Evolutionary conservation across 148 eudicot genomes (phyloP).

Genomic region (Vaccinium corymbosum): DNA sequence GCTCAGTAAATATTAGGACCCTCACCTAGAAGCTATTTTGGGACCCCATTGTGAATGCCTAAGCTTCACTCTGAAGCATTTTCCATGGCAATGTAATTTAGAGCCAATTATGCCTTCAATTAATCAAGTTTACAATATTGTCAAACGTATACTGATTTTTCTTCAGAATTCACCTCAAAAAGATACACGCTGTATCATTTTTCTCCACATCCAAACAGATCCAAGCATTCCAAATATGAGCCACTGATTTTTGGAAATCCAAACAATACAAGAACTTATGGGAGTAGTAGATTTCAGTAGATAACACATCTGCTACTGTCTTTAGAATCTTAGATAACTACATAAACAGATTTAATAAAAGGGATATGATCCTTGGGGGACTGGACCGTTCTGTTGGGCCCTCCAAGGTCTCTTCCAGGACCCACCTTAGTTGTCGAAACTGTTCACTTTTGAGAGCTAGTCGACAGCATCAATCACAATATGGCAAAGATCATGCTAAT

Average conservation of each 20-base stretch:
- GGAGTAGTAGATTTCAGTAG: neutral
- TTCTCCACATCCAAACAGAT: neutral
- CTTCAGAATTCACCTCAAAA: neutral
- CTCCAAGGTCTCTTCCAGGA: neutral
- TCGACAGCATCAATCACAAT: neutral
- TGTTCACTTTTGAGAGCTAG: neutral
- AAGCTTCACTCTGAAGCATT: neutral
- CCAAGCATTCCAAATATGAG: neutral
- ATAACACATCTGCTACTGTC: neutral
- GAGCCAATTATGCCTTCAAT: neutral
- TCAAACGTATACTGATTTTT: neutral
- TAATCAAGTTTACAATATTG: neutral
- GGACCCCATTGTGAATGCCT: no score
- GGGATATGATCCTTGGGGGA: neutral
- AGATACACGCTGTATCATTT: neutral
- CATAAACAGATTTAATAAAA: neutral
- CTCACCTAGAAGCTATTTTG: no score
- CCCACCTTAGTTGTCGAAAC: neutral
- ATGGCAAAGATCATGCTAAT: neutral
- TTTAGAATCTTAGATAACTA: neutral
- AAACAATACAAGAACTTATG: neutral
- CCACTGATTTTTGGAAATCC: neutral
- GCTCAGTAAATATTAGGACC: no score
- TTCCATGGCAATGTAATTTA: neutral
- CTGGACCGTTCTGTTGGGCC: neutral